Conservation (phyloP, 176 grass and related monocot genomes). For the Paspalum vaginatum region DNA sequence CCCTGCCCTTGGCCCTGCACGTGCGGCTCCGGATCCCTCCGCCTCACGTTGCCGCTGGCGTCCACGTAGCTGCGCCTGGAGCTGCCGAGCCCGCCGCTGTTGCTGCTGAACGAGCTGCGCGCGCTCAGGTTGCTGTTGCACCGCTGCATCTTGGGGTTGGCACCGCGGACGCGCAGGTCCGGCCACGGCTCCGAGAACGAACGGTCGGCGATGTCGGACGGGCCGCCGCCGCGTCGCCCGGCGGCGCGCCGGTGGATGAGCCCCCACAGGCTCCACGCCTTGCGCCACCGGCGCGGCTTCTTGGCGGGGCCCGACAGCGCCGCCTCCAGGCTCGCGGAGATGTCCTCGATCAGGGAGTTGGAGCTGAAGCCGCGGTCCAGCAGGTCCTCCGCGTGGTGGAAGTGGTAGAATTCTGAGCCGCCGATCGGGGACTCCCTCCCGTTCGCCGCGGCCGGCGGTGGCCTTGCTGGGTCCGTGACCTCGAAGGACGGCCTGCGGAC, state of each 20-base stretch:
- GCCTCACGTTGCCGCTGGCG: conserved; percentile 35
- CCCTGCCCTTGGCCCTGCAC: background rate
- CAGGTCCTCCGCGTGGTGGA: conserved; percentile 59
- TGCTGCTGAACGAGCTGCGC: conserved; percentile 92
- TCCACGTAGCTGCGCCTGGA: conserved; percentile 61
- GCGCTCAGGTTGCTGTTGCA: conserved; percentile 79
- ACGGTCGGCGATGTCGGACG: conserved; percentile 60
- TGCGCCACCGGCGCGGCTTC: conserved; percentile 86
- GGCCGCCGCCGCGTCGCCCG: conserved; percentile 44
- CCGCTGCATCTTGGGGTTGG: conserved; percentile 72
- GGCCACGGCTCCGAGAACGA: conserved; percentile 94
- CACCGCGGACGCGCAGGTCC: conserved; percentile 52
- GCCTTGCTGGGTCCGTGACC: conserved; percentile 52
- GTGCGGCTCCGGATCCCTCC: conserved; percentile 44
- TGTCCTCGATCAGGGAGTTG: conserved; percentile 86
- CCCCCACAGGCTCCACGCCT: conserved; percentile 86
- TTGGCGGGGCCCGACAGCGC: conserved; percentile 58
- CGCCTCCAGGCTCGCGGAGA: conserved; percentile 86
- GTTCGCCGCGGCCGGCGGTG: conserved; percentile 6
- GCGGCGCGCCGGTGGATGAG: conserved; percentile 69
- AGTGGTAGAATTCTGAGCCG: conserved; percentile 91
- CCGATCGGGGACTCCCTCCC: conserved; percentile 62
- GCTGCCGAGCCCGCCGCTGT: conserved; percentile 72
- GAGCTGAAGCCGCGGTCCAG: conserved; percentile 92
- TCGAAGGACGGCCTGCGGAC: conserved; percentile 50